Percentiles rank a stretch among this genome's conserved stretches.
Conservation (phyloP, 2,329 filamentous ascomycete genomes). For the Monilinia fructigena region DNA sequence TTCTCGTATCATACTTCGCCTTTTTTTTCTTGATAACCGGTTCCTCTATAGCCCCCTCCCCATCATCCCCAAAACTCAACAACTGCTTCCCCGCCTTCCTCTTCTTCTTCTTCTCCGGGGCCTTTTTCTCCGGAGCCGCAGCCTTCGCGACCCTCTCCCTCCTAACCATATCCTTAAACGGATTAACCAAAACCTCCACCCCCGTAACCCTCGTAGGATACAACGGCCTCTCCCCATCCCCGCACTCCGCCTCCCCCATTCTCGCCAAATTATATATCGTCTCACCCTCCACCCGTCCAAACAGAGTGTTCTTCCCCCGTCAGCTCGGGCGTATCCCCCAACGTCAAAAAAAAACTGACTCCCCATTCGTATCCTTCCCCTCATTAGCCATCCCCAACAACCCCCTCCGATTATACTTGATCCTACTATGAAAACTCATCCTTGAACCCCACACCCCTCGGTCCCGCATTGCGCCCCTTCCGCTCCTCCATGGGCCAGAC, state of each 20-base stretch:
- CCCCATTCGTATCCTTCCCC: constrained; percentile 76
- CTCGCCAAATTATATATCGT: constrained; percentile 95
- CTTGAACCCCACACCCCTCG: constrained; percentile 60
- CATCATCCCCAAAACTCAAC: constrained; percentile 73
- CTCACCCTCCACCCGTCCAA: constrained; percentile 87
- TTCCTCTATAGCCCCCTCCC: constrained; percentile 51
- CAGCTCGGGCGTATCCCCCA: constrained; percentile 81
- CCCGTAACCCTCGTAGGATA: constrained; percentile 79
- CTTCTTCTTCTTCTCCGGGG: constrained; percentile 59
- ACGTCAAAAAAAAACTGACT: constrained; percentile 97
- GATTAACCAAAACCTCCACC: constrained; percentile 76
- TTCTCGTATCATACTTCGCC: constrained; percentile 73
- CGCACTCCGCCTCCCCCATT: constrained; percentile 85
- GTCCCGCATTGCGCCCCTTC: constrained; percentile 59
- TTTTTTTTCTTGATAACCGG: constrained; percentile 68
- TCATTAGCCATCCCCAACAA: constrained; percentile 96
- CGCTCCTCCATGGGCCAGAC: constrained; percentile 61
- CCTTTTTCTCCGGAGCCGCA: constrained; percentile 46
- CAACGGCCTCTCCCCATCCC: constrained; percentile 77
- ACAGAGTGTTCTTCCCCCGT: constrained; percentile 89
- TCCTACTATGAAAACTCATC: constrained; percentile 89
- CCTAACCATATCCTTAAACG: constrained; percentile 78
- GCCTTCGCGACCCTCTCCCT: constrained; percentile 57
- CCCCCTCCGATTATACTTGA: constrained; percentile 90
- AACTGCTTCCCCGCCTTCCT: constrained; percentile 73